Evolutionary conservation across 1,284 basidiomycete species (phyloP).

Genomic region (Ustilago vetiveriae): DNA sequence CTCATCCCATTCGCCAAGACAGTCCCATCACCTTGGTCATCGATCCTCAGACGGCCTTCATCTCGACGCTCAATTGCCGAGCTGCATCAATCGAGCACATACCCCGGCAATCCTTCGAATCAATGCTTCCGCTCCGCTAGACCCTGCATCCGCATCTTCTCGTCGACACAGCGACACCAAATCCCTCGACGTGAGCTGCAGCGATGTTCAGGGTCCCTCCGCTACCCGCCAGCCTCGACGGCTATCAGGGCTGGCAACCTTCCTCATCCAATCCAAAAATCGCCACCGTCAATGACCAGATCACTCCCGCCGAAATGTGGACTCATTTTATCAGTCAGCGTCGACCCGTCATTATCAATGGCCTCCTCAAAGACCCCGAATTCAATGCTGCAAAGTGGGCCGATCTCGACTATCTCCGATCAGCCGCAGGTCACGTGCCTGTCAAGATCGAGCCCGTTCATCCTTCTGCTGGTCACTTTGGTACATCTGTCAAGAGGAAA

Average conservation of each 20-base stretch:
- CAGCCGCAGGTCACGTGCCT: constrained; percentile 42
- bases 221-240: constrained; percentile 28
- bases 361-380: constrained; percentile 41
- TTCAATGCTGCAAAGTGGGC: constrained; percentile 59
- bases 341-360: constrained; percentile 60
- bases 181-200: neutral
- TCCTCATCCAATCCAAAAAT: constrained; percentile 15
- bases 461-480: constrained; percentile 53
- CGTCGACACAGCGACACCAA: neutral
- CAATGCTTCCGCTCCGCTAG: neutral
- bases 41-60: too few relatives aligned
- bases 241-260: constrained; percentile 35
- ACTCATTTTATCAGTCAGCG: constrained; percentile 50
- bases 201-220: constrained; percentile 33
- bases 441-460: constrained; percentile 66
- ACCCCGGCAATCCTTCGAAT: neutral
- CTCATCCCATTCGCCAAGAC: too few relatives aligned
- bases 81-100: too few relatives aligned
- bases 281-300: constrained; percentile 15
- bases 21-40: too few relatives aligned
- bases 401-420: constrained; percentile 52
- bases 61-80: too few relatives aligned
- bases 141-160: neutral
- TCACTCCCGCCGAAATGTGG: constrained; percentile 57
- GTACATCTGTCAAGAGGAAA: constrained; percentile 52